Conservation (phyloP, 192 early-diverging fungal species). For the Backusella liffmaniae region DNA sequence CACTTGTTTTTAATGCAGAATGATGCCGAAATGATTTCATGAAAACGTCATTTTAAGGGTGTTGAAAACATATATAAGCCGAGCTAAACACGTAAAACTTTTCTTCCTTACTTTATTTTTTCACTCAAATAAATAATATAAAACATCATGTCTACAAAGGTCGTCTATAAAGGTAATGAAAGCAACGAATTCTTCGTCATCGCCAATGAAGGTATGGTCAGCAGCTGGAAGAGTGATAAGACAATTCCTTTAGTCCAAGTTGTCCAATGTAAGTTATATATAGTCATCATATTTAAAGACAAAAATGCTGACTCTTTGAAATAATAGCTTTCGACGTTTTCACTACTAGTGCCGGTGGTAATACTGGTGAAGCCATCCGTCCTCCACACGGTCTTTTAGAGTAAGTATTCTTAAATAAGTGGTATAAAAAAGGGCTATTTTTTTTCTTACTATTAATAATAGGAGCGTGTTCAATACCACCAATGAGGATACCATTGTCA, state of each 20-base stretch:
- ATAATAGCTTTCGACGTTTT: slow-evolving; percentile 37
- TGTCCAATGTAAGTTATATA: slow-evolving; percentile 25
- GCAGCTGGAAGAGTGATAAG: slow-evolving; percentile 36
- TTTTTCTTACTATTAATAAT: neutral
- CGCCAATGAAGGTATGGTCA: slow-evolving; percentile 19
- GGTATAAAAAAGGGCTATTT: neutral
- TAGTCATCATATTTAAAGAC: neutral
- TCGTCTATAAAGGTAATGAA: slow-evolving; percentile 30
- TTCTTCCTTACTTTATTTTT: neutral
- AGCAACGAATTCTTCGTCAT: slow-evolving; percentile 36
- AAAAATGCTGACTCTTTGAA: neutral
- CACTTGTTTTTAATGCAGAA: neutral
- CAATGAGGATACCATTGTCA: slow-evolving; percentile 29
- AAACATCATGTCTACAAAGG: neutral
- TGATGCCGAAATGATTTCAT: neutral
- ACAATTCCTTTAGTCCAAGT: slow-evolving; percentile 38
- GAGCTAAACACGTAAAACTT: neutral
- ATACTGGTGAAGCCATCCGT: slow-evolving; percentile 25
- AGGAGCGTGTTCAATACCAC: slow-evolving; percentile 29
- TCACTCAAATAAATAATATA: neutral
- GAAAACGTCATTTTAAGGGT: neutral
- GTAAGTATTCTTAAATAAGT: neutral
- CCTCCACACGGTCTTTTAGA: slow-evolving; percentile 34
- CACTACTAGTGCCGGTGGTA: slow-evolving; percentile 23
- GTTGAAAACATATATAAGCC: neutral